Base-by-base conservation (phyloP, 192 early-diverging fungal genomes). In the Allomyces arbusculus region DNA sequence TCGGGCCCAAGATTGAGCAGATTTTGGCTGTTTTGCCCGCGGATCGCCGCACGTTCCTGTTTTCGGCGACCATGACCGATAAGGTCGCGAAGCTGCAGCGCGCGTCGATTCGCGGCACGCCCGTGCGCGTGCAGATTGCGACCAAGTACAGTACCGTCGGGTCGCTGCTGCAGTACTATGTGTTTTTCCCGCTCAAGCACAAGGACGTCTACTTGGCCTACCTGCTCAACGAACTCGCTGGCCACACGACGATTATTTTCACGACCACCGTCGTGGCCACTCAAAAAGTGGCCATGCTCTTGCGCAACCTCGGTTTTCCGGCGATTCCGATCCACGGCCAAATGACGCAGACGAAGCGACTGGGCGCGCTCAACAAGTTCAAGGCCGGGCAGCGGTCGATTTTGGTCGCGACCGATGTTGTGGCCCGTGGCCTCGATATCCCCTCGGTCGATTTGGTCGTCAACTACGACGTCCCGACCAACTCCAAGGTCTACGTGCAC, bases 41-140 rank as follows among this genome's bases (percentile, higher is more conserved):
- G 67, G 92, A 95, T 71, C 84, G 92, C 69, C 88, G 88, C 69
- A 95, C 92, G 0, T 94, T 86, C 74, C 69, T 97, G 65, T 97
- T 97, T 71, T 95, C 93, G 9, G 95, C 95, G 8, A 98, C 95
- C 0, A 96, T 98, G 95, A 98, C 95, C 1, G 94, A 86, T 25
- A 95, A 95, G 71, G 95, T 98, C 8, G 92, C 92, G 61, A 98
- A 98, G 75, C 82, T 98, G 62, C 95, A 92, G 71, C 74, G 89
- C 71, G 88, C 88, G 65, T 92, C 89, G 69, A 83, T 98, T 50
- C 50, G 50, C 20, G 77, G 78, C 25, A 87, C 94, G 65, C 95
- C 95, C 10, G 93, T 95, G 61, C 94, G 92, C 71, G 76, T 98
- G 23, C 90, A 94, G 73, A 92, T 98, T n/a, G 88, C 91, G 24